Base-by-base conservation (phyloP, 306 rosid genomes). In the Cajanus cajan region DNA sequence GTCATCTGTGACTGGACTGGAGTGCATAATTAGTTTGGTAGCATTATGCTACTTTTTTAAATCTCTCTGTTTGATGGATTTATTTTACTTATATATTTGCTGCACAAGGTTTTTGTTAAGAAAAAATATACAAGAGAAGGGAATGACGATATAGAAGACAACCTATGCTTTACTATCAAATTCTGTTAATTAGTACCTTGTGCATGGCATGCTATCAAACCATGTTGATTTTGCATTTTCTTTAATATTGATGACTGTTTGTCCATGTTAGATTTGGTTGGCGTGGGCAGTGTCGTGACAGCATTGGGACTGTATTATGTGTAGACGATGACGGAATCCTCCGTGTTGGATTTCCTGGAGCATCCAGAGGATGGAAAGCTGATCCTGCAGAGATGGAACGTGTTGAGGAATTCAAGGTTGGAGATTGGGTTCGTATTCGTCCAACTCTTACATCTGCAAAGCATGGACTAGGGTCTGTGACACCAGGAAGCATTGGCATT, bases 341-440 rank as follows among this genome's bases (percentile, higher is more conserved):
- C 70, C 98, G 98, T 68, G 99, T 95, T 79, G 99, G 99, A 78
- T 95, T 91, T 90, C 99, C 99, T 80, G 99, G 99, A 81, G 99
- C 99, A 68, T 95, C 99, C 43, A 95, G 99, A 86, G 99, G 99
- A 80, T 95, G 99, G 98, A 91, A 93, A 78, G 99, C 99, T 82
- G 98, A 95, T 87, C 99, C 99, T 40, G 97, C 98, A 9, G 99
- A 95, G 84, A 95, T 95, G 99, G 99, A 93, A 69, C 90, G 99
- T 73, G 99, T 95, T 70, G 97, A 95, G 86, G 99, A 95, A 82
- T 95, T 90, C 88, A 95, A 91, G 85, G 98, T 95, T 73, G 97
- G 99, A 76, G 98, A 93, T 71, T 95, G 99, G 99, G 93, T 95
- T 81, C 98, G 99, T 24, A 91, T 95, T 54, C 98, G 99, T 68